Evolutionary conservation across 202 grass and related monocot genomes (phyloP), one percentile per base, ranked within the genome.

Genomic region (Panicum hallii): DNA sequence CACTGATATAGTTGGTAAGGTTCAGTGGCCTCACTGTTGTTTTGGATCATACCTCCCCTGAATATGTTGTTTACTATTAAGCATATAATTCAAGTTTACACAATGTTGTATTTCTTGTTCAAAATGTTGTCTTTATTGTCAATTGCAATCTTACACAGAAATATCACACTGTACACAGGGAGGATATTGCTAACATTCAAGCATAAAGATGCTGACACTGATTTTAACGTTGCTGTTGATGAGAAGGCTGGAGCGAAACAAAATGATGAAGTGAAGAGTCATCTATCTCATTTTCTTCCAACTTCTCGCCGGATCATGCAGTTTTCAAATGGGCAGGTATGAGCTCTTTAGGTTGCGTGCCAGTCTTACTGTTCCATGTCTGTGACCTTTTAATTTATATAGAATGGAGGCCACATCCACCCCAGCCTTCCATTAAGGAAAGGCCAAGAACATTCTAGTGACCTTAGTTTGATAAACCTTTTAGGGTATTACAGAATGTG

Each of bases 291-390:
- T 84, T 97, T 97, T 92, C 91, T 94, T 82, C 94, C 91, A 70
- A 97, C 94, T 52, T 97, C 94, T 88, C 94, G 83, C 16, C 87
- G 94, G 68, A 97, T 97, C 58, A 89, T 97, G 94, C 94, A 97
- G 67, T 97, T 97, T 84, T 97, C 94, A 40, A 97, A 94, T 85
- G 94, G 89, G 73, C 87, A 94, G 91, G 94, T 97, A 94, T 49
- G 66, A 72, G 32, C 63, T n/a, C 70, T 66, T 63, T 75, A 80
- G 64, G n/a, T 55, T 70, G 0, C 34, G 71, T 84, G 11, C 52
- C 15, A 41, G 53, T 63, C n/a, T 56, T 30, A 63, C 56, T 28
- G 11, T 55, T 70, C 43, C 32, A 70, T 82, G 20, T 26, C 3
- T 47, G 22, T 68, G 34, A 13, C 3, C 43, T 86, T 87, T 82